Evolutionary conservation across 129 eudicot genomes (phyloP).

Genomic region (Rutidosis leptorrhynchoides): DNA sequence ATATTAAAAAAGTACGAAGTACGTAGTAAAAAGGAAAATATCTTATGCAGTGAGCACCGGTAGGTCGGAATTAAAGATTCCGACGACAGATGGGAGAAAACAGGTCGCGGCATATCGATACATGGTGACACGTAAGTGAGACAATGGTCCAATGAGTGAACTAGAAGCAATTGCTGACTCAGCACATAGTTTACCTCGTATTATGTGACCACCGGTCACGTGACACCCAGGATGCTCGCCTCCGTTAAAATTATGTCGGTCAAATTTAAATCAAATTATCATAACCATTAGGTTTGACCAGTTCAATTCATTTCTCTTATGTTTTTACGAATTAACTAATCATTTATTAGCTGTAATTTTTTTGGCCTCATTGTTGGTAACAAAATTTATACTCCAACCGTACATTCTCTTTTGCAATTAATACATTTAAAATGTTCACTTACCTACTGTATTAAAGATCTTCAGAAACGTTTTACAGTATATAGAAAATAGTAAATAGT

Average conservation of each 20-base stretch:
- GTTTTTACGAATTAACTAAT: not conserved
- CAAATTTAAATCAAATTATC: slow-evolving; percentile 39
- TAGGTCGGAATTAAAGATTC: slow-evolving; percentile 39
- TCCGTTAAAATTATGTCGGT: slow-evolving; percentile 59
- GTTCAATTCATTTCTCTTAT: slow-evolving; percentile 8
- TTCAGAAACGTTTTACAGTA: too few species aligned
- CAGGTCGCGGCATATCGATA: slow-evolving; percentile 48
- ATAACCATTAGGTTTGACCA: slow-evolving; percentile 40
- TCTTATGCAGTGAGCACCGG: slow-evolving; percentile 17
- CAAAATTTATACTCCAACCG: slow-evolving; percentile 5
- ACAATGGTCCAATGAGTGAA: slow-evolving; percentile 72
- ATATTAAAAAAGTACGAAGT: not conserved
- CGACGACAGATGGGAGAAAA: slow-evolving; percentile 29
- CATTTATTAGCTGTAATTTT: slow-evolving; percentile 20
- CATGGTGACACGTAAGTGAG: slow-evolving; percentile 46
- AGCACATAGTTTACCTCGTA: slow-evolving; percentile 49
- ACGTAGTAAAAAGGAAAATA: slow-evolving; percentile 5
- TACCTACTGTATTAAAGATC: not conserved
- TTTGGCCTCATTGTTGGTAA: slow-evolving; percentile 26
- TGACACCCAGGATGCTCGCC: slow-evolving; percentile 96
- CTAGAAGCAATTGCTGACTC: slow-evolving; percentile 47
- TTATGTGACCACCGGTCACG: slow-evolving; percentile 64
- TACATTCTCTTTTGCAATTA: slow-evolving; percentile 13
- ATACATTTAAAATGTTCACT: not conserved
- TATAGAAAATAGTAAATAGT: not conserved